Evolutionary conservation across 495 filamentous ascomycete genomes (phyloP), one percentile per base, ranked within the genome.

Genomic region (Neurospora sp.): DNA sequence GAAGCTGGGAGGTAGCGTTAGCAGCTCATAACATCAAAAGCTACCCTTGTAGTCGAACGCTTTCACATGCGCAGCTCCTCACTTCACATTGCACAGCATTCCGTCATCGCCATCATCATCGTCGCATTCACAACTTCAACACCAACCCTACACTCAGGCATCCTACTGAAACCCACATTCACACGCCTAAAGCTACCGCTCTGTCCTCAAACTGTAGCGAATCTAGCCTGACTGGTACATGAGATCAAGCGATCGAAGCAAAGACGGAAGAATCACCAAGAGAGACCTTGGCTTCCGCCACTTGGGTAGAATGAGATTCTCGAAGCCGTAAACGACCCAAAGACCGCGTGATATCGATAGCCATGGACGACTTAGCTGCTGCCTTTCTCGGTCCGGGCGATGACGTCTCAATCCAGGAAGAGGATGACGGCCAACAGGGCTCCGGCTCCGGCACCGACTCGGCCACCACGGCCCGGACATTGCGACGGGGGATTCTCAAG

Each of bases 401-500:
- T 39, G 79, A 80, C 7, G 59, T 42, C 35, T 72, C 73, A 16
- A 41, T 39, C 48, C 68, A 74, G 18, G 73, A 74, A 40, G 68
- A 68, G 69, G 73, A 79, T 40, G 75, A 78, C 39, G 74, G 71
- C 14, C 76, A 71, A 14, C 76, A 74, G 16, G 75, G 75, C 27
- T 61, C 53, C 10, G 80, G 80, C n/a, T 4, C 69, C 44, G 77
- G 74, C 38, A 74, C 77, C 20, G 79, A 75, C 70, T 72, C 76
- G 39, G 71, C 76, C 27, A 75, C 78, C 73, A 76, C 77, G 81
- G 22, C 81, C n/a, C 74, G 80, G n/a, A 80, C 80, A 20, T 53
- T 86, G 44, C 81, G 81, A 9, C 72, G 72, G 22, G 81, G 81
- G 27, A 76, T 86, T 53, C 82, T 85, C 44, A 80, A 81, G 37